Evolutionary conservation across 306 rosid species (phyloP), one percentile per base, ranked within the genome.

Genomic region (Citrullus mucosospermus): DNA sequence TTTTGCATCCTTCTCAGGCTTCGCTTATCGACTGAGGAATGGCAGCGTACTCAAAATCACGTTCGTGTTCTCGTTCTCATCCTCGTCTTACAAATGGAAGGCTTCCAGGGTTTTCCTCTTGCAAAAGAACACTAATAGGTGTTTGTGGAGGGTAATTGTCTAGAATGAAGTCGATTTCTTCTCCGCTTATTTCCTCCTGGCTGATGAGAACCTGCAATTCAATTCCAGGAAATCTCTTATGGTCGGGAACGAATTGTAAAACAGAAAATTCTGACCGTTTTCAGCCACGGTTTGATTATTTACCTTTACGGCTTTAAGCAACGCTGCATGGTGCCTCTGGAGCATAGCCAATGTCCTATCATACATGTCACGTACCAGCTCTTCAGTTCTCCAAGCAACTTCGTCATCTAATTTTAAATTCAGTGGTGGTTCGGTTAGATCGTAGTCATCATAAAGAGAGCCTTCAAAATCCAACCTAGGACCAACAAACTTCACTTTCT

Each of bases 391-490:
- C 48, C 80, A 80, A 15, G 96, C 93, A 81, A 92, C 86, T 84
- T 91, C 77, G 80, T 90, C 97, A 17, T 96, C 99, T 74, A 96
- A 78, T 83, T 88, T 92, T 88, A 92, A 90, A 86, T 96, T 92
- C 56, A 96, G 77, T 2, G 99, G 97, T 44, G 88, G 93, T 76
- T 90, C 98, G 39, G 85, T 83, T 80, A 92, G 87, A 77, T 60
- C 82, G 79, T 92, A 88, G 79, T 96, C 92, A 9, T 91, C 90
- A 28, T 92, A 96, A 56, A 96, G 93, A 6, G 98, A 92, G 38
- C 99, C 99, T 83, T 96, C 98, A 50, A 96, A 96, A 86, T 92
- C 99, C 80, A 96, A 86, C 83, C 91, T 87, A 34, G 99, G 99
- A 65, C 99, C 99, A 6, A 92, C 90, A 80, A 96, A 92, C 80